These are phyloP conservation scores for Pseudogymnoascus sp. DNA, from an alignment of 2,329 filamentous ascomycete genomes.

Conservation along the genomic window DNA sequence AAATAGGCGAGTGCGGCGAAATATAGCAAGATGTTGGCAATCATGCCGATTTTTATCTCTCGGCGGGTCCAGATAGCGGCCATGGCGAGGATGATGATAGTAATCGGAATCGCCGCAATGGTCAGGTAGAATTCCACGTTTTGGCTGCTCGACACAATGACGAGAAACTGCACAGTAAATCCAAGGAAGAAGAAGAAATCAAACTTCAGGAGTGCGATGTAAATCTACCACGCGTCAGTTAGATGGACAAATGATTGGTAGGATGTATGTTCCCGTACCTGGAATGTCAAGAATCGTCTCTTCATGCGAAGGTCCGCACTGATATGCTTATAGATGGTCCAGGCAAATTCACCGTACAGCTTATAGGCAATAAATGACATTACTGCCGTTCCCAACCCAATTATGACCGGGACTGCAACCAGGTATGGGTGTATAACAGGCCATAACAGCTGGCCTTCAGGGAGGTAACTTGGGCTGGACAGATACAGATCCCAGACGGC, in stretches of 20 bases:
- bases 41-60: conserved; percentile 75
- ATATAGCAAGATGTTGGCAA: conserved; percentile 72
- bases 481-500: conserved; percentile 53
- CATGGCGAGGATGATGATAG: conserved; percentile 76
- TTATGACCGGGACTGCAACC: conserved; percentile 76
- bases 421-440: conserved; percentile 63
- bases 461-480: conserved; percentile 36
- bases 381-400: conserved; percentile 64
- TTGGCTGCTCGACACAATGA: conserved; percentile 67
- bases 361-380: conserved; percentile 84
- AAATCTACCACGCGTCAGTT: conserved; percentile 58
- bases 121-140: conserved; percentile 79
- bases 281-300: conserved; percentile 89
- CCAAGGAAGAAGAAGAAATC: conserved; percentile 99
- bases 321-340: conserved; percentile 99
- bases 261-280: conserved; percentile 49
- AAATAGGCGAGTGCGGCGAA: conserved; percentile 89
- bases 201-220: conserved; percentile 95
- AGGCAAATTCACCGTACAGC: conserved; percentile 95
- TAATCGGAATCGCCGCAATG: conserved; percentile 81
- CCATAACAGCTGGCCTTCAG: conserved; percentile 51
- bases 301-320: conserved; percentile 96
- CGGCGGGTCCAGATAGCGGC: conserved; percentile 79
- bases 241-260: not conserved
- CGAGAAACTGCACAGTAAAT: conserved; percentile 95